Evolutionary conservation across 306 rosid species (phyloP), one percentile per base, ranked within the genome.

Genomic region (Oxytropis ochrocephala): DNA sequence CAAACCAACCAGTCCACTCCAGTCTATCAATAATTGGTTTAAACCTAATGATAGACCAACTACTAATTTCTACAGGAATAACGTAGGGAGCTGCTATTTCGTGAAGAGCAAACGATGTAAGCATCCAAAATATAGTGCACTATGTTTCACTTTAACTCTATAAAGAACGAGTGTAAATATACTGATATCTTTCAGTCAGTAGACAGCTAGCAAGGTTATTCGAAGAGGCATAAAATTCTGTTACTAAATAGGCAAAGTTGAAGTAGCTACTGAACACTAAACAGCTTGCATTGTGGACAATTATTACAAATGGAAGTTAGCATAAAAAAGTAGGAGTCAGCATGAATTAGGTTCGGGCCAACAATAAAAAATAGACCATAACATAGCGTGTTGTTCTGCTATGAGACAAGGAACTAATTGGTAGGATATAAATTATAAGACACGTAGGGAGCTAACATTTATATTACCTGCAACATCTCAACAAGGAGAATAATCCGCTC

Each of bases 401-500:
- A 18, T 6, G 64, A 52, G 49, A 54, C 4, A 62, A 1, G 24
- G n/a, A n/a, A n/a, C n/a, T n/a, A n/a, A n/a, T n/a, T n/a, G 16
- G 71, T 29, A 65, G 70, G 19, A 39, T 65, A 65, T 29, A 68
- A 54, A 59, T 50, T 61, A 46, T 32, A 62, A 32, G 19, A 67
- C 10, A 64, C 3, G 30, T n/a, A 59, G 51, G 54, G 64, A 57
- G 64, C 35, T 29, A 33, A 62, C 24, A 29, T 57, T 64, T 61
- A 46, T 17, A 52, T 73, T 86, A 93, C 98, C 98, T 93, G 96
- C 85, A 93, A 86, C 98, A 93, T 93, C 82, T 93, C 98, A 68
- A 93, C 98, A 39, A 93, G 96, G 77, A 93, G 96, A 82, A 93
- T 90, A 76, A 93, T 74, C 27, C 98, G 93, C 75, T 93, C 98